Evolutionary conservation across 345 rosid genomes (phyloP), one percentile per base, ranked within the genome.

Genomic region (Pistacia integerrima): DNA sequence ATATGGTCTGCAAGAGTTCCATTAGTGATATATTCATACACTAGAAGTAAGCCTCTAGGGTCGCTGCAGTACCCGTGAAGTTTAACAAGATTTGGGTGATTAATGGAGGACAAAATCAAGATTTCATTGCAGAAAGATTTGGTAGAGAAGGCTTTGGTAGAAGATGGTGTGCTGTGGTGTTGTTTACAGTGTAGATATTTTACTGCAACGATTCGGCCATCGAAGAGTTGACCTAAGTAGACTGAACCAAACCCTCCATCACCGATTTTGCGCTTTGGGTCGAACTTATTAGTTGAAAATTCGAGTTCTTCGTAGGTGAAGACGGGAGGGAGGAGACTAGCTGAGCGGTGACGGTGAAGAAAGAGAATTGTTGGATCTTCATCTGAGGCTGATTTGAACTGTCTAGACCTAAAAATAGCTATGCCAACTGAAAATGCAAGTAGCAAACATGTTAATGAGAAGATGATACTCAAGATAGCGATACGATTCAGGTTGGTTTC

Each of bases 21-120:
- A 59, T 95, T 95, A 0, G 97, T 82, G 59, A 95, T 93, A 72
- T 93, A 95, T 64, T 95, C 96, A 70, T 93, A 91, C 0, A 93
- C 97, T 30, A 95, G 78, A 35, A 95, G 90, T n/a, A 95, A 84
- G 0, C 99, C 99, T 82, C 99, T 88, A 46, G 97, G 97, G 75
- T 95, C 99, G 77, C 93, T 87, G 90, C 99, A 95, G 66, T 95
- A 95, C 5, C 99, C 99, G 60, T 95, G 97, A 64, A 95, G 93
- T 82, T 83, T 93, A 7, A 95, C 99, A 11, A 95, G 92, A 79
- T 93, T 93, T 2, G 92, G 96, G 48, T 95, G 98, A 49, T 89
- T 61, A 36, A 95, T 90, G 0, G 98, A 91, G 3, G 97, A 95
- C 22, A 95, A 88, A 17, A 95, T 95, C 66, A 95, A 60, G 77